These are phyloP conservation scores for Pelargonium australe DNA, from an alignment of 441 rosid species.

Conservation along the genomic window DNA sequence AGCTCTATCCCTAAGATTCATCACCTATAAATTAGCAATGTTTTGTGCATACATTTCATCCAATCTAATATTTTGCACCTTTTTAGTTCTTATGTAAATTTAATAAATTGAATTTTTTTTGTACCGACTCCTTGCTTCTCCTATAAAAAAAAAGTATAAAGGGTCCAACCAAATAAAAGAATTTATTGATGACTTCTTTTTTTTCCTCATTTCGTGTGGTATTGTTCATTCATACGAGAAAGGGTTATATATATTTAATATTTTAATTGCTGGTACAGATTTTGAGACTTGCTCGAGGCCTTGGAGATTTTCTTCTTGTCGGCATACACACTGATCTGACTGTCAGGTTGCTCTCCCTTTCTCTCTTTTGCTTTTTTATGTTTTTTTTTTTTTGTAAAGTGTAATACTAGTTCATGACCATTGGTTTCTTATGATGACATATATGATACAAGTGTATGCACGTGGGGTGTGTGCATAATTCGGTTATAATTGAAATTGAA, in stretches of 20 bases:
- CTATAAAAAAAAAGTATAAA: neutral
- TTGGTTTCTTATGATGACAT: neutral
- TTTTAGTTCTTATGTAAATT: neutral
- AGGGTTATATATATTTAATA: neutral
- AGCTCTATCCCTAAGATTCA: neutral
- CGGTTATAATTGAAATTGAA: no score
- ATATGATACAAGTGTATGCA: no score
- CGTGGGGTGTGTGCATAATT: no score
- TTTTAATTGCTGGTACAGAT: conserved; percentile 37
- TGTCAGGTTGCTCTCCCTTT: conserved; percentile 47
- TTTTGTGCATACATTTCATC: neutral
- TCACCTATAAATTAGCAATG: neutral
- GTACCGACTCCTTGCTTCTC: neutral
- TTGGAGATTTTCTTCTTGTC: conserved; percentile 85
- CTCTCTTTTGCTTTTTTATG: neutral
- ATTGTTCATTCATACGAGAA: neutral
- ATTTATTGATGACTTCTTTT: no score
- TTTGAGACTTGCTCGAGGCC: conserved; percentile 76
- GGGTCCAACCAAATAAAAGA: neutral
- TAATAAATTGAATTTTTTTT: neutral
- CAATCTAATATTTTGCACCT: neutral
- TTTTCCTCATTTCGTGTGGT: neutral
- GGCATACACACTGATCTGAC: conserved; percentile 74
- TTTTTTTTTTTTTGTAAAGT: neutral
- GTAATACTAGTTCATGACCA: neutral